Evolutionary conservation across 768 basidiomycete species (phyloP).

Genomic region (Mycena latifolia): DNA sequence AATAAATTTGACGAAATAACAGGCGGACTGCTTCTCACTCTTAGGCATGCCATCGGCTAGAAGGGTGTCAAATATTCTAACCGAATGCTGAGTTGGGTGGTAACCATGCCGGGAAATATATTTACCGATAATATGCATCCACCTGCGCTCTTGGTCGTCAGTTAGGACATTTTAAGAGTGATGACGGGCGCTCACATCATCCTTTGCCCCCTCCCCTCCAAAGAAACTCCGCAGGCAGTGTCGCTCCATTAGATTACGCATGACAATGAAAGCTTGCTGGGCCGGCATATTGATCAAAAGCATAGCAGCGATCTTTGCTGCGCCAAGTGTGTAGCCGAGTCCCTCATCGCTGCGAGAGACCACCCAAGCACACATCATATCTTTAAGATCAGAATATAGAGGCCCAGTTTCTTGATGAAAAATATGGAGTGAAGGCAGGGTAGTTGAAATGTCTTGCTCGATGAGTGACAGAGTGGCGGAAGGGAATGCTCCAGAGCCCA

Average conservation of each 20-base stretch:
- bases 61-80: conserved; percentile 91
- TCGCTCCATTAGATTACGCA: conserved; percentile 89
- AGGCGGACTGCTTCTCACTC: conserved; percentile 59
- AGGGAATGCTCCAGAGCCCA: conserved; percentile 77
- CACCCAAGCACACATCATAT: conserved; percentile 90
- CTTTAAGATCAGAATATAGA: conserved; percentile 83
- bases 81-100: conserved; percentile 3
- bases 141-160: not conserved
- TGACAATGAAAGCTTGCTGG: conserved; percentile 80
- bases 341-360: conserved; percentile 88
- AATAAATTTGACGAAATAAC: not conserved
- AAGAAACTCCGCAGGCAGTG: conserved; percentile 91
- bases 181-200: conserved; percentile 68
- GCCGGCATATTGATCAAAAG: conserved; percentile 85
- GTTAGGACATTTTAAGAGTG: conserved; percentile 3
- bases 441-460: conserved; percentile 80
- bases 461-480: conserved; percentile 69
- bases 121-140: conserved; percentile 79
- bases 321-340: conserved; percentile 77
- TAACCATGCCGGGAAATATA: not conserved
- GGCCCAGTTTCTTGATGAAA: conserved; percentile 85
- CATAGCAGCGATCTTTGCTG: conserved; percentile 87
- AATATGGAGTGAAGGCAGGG: conserved; percentile 83
- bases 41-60: conserved; percentile 96
- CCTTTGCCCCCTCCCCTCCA: conserved; percentile 74